phyloP scores from a whole-genome alignment of 2,329 filamentous ascomycete species.

The Botrytis galanthina region DNA sequence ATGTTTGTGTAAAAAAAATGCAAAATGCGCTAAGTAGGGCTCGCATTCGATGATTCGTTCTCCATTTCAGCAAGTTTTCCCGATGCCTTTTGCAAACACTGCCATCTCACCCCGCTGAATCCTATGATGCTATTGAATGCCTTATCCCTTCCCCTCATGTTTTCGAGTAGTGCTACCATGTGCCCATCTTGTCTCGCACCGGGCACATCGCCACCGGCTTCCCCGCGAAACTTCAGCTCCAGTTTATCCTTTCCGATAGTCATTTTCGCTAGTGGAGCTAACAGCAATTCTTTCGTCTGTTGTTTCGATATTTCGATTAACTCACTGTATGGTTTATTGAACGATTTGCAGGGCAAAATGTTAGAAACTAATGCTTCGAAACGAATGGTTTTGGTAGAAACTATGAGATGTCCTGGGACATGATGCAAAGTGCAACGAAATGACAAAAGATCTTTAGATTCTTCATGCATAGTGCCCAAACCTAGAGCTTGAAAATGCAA shows the following conservation, averaged over 20 bases:
- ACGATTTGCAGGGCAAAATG: slow-evolving; percentile 12
- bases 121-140: slow-evolving; percentile 41
- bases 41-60: neutral
- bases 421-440: slow-evolving; percentile 25
- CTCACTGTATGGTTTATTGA: slow-evolving; percentile 21
- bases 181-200: slow-evolving; percentile 22
- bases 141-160: slow-evolving; percentile 38
- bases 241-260: slow-evolving; percentile 26
- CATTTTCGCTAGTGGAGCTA: slow-evolving; percentile 23
- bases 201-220: neutral
- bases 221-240: slow-evolving; percentile 24
- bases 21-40: neutral
- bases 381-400: slow-evolving; percentile 22
- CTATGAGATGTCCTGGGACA: slow-evolving; percentile 23
- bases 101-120: slow-evolving; percentile 40
- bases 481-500: neutral
- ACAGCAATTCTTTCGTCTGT: slow-evolving; percentile 19
- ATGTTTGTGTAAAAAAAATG: neutral
- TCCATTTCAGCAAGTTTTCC: neutral
- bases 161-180: slow-evolving; percentile 28
- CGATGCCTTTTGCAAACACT: slow-evolving; percentile 33
- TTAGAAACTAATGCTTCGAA: slow-evolving; percentile 22
- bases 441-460: slow-evolving; percentile 22
- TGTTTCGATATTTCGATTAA: slow-evolving; percentile 30
- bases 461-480: neutral